Base-by-base conservation (phyloP, 495 filamentous ascomycete genomes). In the Hypomontagnella submonticulosa region DNA sequence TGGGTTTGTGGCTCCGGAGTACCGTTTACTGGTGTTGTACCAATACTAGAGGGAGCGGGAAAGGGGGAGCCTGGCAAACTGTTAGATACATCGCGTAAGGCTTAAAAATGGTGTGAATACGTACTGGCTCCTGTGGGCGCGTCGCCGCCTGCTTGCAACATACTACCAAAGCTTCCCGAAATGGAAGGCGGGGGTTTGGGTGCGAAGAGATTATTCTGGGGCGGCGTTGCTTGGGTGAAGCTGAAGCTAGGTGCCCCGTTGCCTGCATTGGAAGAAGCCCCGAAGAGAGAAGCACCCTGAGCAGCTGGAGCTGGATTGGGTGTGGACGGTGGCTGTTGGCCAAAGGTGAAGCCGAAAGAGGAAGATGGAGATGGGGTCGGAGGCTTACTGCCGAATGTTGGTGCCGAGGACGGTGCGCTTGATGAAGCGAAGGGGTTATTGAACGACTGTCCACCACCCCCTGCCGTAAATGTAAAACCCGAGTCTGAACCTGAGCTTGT, bases 21-120 rank as follows among this genome's bases (percentile, higher is more conserved):
- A n/a, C 85, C 84, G 34, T 81, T 81, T n/a, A 83, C 81, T 16
- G 85, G 86, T 40, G 87, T 85, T 15, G 82, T 81, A 4, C 81
- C 84, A 59, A 87, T 74, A 51, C 81, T 83, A 42, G 81, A 83
- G 34, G 80, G 80, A 16, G 76, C 79, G 46, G 80, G 80, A 55
- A 82, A 81, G 43, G 81, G 79, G 41, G 79, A 77, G 71, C 73
- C 81, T 83, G 53, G 15, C 47, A 4, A 13, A 48, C 15, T 10
- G 55, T 77, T 71, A 67, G 56, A n/a, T 66, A 48, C 49, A 11
- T 20, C 11, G 18, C 49, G 19, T 11, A 44, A 16, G 43, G 4
- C 57, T 23, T 30, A 34, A 3, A 19, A 42, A 9, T 10, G 0
- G 12, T 57, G 33, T 36, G 37, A 19, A 20, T 10, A 72, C 76